These are phyloP conservation scores for Poteriospumella lacustris DNA, from an alignment of 108 stramenopile genomes.

Conservation along the genomic window DNA sequence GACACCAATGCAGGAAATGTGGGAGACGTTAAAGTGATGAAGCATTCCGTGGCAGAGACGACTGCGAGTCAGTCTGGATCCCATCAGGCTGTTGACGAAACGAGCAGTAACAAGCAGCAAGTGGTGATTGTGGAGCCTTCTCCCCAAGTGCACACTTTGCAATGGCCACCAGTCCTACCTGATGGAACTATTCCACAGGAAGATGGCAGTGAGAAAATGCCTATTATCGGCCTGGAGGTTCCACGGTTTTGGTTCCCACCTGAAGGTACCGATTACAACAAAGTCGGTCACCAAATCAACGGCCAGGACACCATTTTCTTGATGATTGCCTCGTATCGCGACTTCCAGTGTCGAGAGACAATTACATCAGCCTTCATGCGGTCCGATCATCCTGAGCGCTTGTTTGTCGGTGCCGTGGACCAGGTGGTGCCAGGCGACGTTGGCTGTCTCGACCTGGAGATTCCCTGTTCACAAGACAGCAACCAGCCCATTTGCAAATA, in stretches of 20 bases:
- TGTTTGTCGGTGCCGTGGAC: conserved; percentile 52
- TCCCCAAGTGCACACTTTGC: too few relatives aligned
- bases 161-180: conserved; percentile 19
- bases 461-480: conserved; percentile 48
- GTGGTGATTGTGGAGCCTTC: too few relatives aligned
- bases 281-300: neutral
- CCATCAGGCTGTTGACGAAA: too few relatives aligned
- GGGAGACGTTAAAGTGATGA: too few relatives aligned
- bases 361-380: conserved; percentile 22
- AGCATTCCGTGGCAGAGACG: too few relatives aligned
- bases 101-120: too few relatives aligned
- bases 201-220: conserved; percentile 22
- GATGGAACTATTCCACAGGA: neutral
- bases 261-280: neutral
- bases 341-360: conserved; percentile 33
- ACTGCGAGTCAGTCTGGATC: too few relatives aligned
- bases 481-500: conserved; percentile 55
- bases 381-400: conserved; percentile 30
- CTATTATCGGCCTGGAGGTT: neutral
- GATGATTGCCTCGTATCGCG: conserved; percentile 39
- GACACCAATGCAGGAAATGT: too few relatives aligned
- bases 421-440: conserved; percentile 44
- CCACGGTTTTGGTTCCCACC: conserved; percentile 11
- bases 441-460: conserved; percentile 35
- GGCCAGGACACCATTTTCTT: conserved; percentile 37